Evolutionary conservation across 169 alveolate genomes (phyloP).

Genomic region (Eimeria sp.): DNA sequence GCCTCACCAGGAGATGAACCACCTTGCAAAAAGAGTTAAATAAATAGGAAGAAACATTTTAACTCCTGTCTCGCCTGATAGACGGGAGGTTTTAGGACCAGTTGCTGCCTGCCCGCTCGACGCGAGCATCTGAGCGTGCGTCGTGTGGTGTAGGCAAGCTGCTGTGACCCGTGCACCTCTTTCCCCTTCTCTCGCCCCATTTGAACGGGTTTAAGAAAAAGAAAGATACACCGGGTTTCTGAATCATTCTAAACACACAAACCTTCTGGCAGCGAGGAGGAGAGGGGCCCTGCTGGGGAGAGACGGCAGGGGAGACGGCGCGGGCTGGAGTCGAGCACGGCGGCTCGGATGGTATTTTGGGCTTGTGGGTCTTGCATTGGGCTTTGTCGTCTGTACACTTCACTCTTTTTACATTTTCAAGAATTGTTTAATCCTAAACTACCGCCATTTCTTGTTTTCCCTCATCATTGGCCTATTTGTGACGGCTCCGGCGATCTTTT

Average conservation of each 20-base stretch:
- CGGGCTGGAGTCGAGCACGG: constrained; percentile 71
- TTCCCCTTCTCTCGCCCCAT: background rate
- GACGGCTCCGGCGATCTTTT: background rate
- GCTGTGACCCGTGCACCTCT: background rate
- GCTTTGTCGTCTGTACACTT: background rate
- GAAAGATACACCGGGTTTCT: background rate
- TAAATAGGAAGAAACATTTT: background rate
- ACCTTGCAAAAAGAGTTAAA: background rate
- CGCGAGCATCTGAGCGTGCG: constrained; percentile 58
- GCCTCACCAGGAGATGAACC: background rate
- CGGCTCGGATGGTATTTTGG: constrained; percentile 36
- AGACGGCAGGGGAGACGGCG: constrained; percentile 79
- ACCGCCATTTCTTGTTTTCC: background rate
- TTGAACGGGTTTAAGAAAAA: background rate
- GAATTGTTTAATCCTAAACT: background rate
- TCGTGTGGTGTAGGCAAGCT: background rate
- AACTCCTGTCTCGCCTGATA: constrained; percentile 2
- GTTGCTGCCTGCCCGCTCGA: constrained; percentile 32
- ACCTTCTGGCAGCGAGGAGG: background rate
- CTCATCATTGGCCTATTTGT: background rate
- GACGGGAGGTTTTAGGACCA: background rate
- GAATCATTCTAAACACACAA: background rate
- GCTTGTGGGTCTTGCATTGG: background rate
- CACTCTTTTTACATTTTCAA: background rate
- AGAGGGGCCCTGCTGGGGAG: constrained; percentile 6